Base-by-base conservation (phyloP, 2,329 filamentous ascomycete species). In the Acarospora socialis region DNA sequence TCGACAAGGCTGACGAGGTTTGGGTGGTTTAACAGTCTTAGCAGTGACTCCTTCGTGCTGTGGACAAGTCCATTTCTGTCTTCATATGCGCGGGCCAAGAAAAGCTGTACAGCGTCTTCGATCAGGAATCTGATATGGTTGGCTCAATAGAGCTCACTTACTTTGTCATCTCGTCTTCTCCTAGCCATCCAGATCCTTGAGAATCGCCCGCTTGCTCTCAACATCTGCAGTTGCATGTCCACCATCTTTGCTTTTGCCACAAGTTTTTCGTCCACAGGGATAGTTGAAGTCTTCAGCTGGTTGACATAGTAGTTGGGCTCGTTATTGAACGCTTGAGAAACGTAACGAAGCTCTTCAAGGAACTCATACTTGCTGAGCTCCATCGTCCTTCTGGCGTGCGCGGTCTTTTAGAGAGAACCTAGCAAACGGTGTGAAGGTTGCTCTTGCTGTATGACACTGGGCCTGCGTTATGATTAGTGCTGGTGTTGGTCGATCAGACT, bases 301-400 rank as follows among this genome's bases (percentile, higher is more conserved):
- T 29, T 16, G 4, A 16, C 7, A 29, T 12, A n/a, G n/a, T 12
- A 6, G 10, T 18, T 12, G 13, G 12, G 12, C 12, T n/a, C 17
- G 12, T 29, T n/a, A 12, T 19, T 16, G 13, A 19, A 19, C 10
- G n/a, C n/a, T n/a, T n/a, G n/a, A n/a, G n/a, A n/a, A n/a, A 29
- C 5, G 13, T 20, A 6, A 29, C 12, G 27, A 29, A 29, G 27
- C 19, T 27, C 26, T 18, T 34, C 27, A 14, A 34, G 13, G 14
- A 30, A 27, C 17, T 34, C 32, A 14, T 34, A 34, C 21, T 34
- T 34, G 26, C 32, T 34, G 12, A 34, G n/a, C n/a, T n/a, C n/a
- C n/a, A n/a, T n/a, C n/a, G n/a, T n/a, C n/a, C n/a, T n/a, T n/a
- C n/a, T n/a, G n/a, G n/a, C n/a, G n/a, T n/a, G n/a, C n/a, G n/a